A percentile compares a stretch with the other conserved stretches of the same genome.
Evolutionary conservation across 805 yeast species (phyloP).

Genomic region (Saccharomyces jurei): DNA sequence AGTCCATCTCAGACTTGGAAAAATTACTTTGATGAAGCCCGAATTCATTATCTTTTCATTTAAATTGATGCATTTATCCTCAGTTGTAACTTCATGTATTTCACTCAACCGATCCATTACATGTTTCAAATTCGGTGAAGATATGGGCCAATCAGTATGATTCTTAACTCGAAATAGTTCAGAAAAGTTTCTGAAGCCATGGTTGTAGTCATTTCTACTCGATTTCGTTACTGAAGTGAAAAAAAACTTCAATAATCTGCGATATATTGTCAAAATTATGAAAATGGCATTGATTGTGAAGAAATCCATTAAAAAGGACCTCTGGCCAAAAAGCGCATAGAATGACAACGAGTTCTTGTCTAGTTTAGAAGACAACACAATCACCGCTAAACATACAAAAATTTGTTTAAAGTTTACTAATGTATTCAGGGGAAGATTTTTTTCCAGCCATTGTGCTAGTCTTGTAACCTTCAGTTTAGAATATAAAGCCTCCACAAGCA

Average conservation of each 20-base stretch:
- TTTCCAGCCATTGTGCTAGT: neutral
- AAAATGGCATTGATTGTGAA: neutral
- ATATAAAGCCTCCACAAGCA: neutral
- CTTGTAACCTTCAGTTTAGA: neutral
- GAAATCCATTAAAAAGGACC: neutral
- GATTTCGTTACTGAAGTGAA: neutral
- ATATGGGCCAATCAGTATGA: slow-evolving; percentile 9
- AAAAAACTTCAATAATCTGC: neutral
- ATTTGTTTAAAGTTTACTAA: neutral
- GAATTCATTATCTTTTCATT: slow-evolving; percentile 18
- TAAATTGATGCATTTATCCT: slow-evolving; percentile 8
- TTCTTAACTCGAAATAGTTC: neutral
- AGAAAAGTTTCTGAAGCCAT: neutral
- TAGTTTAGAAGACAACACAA: neutral
- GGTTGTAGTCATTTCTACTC: neutral
- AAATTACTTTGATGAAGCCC: slow-evolving; percentile 14
- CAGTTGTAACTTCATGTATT: slow-evolving; percentile 16
- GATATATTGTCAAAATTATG: neutral
- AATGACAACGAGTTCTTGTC: neutral
- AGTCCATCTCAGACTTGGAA: slow-evolving; percentile 23
- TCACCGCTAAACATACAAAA: neutral
- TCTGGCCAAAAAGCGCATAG: neutral
- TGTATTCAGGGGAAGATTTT: neutral
- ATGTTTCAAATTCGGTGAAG: slow-evolving; percentile 14
- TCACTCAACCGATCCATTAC: slow-evolving; percentile 20